Base-by-base conservation (phyloP, 352 stramenopile species). In the Thalassiosira livingstoniorum region DNA sequence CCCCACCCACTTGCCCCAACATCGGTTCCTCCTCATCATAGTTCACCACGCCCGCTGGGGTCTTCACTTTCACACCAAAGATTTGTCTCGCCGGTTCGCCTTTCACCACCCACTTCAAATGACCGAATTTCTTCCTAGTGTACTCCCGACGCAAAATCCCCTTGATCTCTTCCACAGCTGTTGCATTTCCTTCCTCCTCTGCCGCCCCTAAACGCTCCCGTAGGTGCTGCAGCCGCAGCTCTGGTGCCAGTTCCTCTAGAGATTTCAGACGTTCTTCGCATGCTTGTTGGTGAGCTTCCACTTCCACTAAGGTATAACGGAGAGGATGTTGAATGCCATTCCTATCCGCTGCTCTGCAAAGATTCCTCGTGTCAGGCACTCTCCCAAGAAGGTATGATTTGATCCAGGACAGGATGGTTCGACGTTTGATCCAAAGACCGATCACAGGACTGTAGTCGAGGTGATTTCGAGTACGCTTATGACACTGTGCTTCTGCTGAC, bases 1-100 rank as follows among this genome's bases (percentile, higher is more conserved):
- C 37, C 15, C 2, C 2, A 35, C 61, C 7, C 53, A 39, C 27
- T n/a, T 54, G 37, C 39, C 58, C 4, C n/a, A 66, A 35, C 4
- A 69, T 55, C n/a, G 34, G 35, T 53, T 69, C 34, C 0, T 69
- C n/a, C 37, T 35, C 55, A 4, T 69, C 61, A 1, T 69, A 69
- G 2, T 4, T 27, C 4, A 34, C n/a, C 3, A 37, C 3, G 13
- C 1, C 4, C 35, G 35, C 61, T 0, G 34, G 23, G n/a, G 53
- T 39, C 18, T 29, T 4, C 13, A 69, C 35, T n/a, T 69, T 23
- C 13, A 69, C n/a, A 18, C 23, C 35, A 23, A 69, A 43, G 55
- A 69, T 25, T 34, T 13, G 10, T 10, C 61, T 7, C 5, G 35
- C 61, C 39, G 11, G 15, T 23, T 3, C 35, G 25, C n/a, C 4